Evolutionary conservation across 495 filamentous ascomycete species (phyloP), one percentile per base, ranked within the genome.

Genomic region (Penicillium robsamsonii): DNA sequence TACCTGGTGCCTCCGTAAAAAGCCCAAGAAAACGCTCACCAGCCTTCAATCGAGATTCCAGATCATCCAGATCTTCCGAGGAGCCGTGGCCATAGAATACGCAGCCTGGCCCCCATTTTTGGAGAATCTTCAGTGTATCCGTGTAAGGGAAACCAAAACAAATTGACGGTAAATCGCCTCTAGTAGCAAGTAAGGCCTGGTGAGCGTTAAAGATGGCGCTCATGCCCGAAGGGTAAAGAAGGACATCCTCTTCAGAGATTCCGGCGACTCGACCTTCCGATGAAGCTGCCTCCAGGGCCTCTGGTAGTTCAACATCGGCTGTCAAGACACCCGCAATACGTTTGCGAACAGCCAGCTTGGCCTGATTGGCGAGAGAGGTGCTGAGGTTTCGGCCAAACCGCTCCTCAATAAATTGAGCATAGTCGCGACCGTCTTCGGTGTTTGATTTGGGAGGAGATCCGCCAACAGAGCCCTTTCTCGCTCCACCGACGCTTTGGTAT

Each of bases 1-100:
- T 98, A 3, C 91, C 87, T 0, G 94, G 94, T 50, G 96, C 95
- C 64, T 98, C 94, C 66, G 91, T 96, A 67, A 97, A 97, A 8
- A 98, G 77, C 5, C 84, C 89, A 2, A 96, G 84, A 68, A 86
- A 92, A 46, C 79, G 79, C 71, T 97, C 90, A 17, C 92, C 94
- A 13, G 63, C 69, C 57, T 84, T 64, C 17, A 97, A 78, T 13
- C 86, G 84, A 13, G 64, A 59, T 71, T 97, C 90, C 3, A 98
- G 77, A 59, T 95, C 89, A 67, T 97, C 91, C 2, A 98, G 78
- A 50, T 98, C 94, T 56, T 84, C 82, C 13, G 83, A 76, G 22
- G 86, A 88, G 7, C 90, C 92, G 61, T 89, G 82, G 24, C 95
- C 94, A 72, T 95, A 97, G 63, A 98, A 97, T 30, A 88, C 68